These are phyloP conservation scores for Curvularia lunata DNA, from an alignment of 2,329 filamentous ascomycete species.

Conservation along the genomic window DNA sequence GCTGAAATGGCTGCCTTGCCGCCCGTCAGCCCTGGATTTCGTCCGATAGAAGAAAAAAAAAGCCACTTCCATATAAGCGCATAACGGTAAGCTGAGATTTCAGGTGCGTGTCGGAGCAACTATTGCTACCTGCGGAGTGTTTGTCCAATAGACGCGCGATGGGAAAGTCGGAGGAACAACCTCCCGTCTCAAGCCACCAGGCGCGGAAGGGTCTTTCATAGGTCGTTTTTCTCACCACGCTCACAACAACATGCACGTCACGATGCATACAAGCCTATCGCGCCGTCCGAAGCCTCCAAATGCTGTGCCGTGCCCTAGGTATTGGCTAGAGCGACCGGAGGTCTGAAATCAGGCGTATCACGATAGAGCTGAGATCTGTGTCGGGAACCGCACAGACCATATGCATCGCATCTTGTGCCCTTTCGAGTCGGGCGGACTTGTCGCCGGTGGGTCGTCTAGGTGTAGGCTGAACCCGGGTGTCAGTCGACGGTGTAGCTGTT, in stretches of 20 bases:
- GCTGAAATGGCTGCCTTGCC: not conserved
- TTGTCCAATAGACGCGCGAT: not conserved
- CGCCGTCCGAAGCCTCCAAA: not conserved
- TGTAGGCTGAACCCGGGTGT: not conserved
- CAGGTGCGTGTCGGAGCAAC: not conserved
- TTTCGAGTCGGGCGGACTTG: not conserved
- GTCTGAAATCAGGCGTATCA: not conserved
- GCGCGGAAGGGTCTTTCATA: not conserved
- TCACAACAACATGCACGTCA: not conserved
- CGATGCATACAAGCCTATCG: not conserved
- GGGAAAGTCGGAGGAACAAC: not conserved
- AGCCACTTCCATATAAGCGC: not conserved
- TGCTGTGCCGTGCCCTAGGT: not conserved
- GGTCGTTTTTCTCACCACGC: not conserved
- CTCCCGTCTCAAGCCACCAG: not conserved
- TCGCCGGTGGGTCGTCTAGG: not conserved
- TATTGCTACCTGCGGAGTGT: not conserved
- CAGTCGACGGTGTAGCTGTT: not conserved
- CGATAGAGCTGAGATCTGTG: not conserved
- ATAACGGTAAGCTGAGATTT: not conserved
- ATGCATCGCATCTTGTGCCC: not conserved
- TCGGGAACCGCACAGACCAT: not conserved
- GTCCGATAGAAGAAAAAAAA: not conserved
- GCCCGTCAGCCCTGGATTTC: not conserved
- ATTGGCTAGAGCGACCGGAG: not conserved